Evolutionary conservation across 768 basidiomycete species (phyloP).

Genomic region (Macrocybe gigantea): DNA sequence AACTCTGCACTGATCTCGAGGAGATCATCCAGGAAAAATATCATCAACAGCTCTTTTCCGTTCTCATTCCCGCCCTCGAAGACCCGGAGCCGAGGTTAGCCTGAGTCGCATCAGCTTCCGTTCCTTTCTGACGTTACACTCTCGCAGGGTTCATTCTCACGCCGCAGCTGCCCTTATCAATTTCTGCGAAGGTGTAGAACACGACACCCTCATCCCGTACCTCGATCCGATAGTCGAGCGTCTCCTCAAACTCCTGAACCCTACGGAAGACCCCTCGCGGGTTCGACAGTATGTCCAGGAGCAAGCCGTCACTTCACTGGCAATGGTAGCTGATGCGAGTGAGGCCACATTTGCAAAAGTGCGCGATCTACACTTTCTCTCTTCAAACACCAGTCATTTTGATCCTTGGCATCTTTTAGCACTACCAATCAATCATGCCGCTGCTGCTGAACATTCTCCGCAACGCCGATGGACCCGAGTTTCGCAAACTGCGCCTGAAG

Average conservation of each 20-base stretch:
- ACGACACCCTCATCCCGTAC: conserved; percentile 67
- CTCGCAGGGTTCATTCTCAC: conserved; percentile 71
- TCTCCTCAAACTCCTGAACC: conserved; percentile 60
- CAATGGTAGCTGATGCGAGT: conserved; percentile 86
- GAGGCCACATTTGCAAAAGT: conserved; percentile 75
- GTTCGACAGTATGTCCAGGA: conserved; percentile 71
- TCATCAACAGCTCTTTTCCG: conserved; percentile 62
- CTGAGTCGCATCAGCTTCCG: background rate
- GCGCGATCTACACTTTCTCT: conserved; percentile 2
- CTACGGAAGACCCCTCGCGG: conserved; percentile 36
- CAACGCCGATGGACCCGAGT: conserved; percentile 62
- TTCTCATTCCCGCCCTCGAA: conserved; percentile 67
- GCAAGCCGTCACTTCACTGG: conserved; percentile 81
- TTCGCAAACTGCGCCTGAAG: conserved; percentile 66
- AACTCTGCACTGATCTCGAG: conserved; percentile 85
- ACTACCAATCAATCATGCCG: conserved; percentile 78
- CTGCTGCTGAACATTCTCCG: conserved; percentile 69
- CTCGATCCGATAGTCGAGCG: conserved; percentile 77
- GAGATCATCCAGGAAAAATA: conserved; percentile 73
- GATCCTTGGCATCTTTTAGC: conserved; percentile 30
- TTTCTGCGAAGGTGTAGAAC: conserved; percentile 83
- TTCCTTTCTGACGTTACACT: background rate
- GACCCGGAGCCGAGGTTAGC: conserved; percentile 67
- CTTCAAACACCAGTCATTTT: background rate
- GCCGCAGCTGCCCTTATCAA: conserved; percentile 87